A percentile compares a stretch with the other conserved stretches of the same genome.
Evolutionary conservation across 2,329 filamentous ascomycete genomes (phyloP).

Genomic region (Alternaria atra): DNA sequence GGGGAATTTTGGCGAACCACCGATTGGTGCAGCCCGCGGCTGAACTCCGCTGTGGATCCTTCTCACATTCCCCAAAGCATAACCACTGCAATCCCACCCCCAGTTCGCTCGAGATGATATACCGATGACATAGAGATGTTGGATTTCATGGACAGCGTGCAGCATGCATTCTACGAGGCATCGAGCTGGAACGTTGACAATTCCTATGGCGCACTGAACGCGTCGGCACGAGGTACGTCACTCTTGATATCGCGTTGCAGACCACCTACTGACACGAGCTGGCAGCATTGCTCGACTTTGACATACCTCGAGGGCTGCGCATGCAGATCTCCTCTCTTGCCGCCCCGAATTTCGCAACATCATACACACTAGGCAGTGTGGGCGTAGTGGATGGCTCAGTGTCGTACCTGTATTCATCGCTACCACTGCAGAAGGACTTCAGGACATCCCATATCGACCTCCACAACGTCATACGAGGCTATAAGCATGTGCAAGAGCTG

Average conservation of each 20-base stretch:
- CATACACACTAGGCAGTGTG: conserved; percentile 88
- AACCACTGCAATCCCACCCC: conserved; percentile 8
- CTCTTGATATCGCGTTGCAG: conserved; percentile 17
- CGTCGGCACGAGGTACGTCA: conserved; percentile 76
- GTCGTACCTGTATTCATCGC: conserved; percentile 92
- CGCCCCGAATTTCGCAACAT: conserved; percentile 91
- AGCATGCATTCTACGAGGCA: conserved; percentile 85
- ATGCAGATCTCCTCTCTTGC: conserved; percentile 90
- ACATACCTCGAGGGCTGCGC: conserved; percentile 82
- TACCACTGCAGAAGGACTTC: conserved; percentile 73
- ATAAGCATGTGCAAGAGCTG: conserved; percentile 78
- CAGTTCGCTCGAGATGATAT: conserved; percentile 31
- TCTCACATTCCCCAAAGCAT: conserved; percentile 12
- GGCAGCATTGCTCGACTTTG: conserved; percentile 84
- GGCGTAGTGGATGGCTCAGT: conserved; percentile 96
- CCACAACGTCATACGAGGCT: conserved; percentile 80
- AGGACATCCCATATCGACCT: conserved; percentile 80
- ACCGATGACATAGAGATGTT: conserved; percentile 69
- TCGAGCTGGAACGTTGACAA: conserved; percentile 92
- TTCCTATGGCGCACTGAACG: conserved; percentile 86
- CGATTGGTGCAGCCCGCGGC: conserved; percentile 42
- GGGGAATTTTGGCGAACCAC: conserved; percentile 46
- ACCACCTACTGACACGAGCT: conserved; percentile 18
- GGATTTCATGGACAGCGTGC: conserved; percentile 97
- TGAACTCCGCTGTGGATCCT: conserved; percentile 20